Percentiles rank a stretch among this genome's conserved stretches.
Conservation (phyloP, 2,329 filamentous ascomycete genomes). For the Ascochyta viciae-villosae region DNA sequence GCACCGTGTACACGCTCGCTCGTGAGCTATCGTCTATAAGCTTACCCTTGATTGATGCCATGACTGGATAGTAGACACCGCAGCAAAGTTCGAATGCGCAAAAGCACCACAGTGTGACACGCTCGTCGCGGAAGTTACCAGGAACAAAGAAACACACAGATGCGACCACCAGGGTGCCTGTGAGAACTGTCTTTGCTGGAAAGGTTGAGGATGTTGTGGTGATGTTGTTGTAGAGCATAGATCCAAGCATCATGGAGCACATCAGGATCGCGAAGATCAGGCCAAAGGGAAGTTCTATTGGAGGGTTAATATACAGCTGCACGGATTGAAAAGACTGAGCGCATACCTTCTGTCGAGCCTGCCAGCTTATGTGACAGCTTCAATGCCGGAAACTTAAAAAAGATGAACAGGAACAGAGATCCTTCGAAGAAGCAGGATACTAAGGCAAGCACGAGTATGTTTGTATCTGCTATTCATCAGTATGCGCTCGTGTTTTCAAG, state of each 20-base stretch:
- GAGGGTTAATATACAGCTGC: constrained; percentile 8
- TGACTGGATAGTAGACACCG: constrained; percentile 65
- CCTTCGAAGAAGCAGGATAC: constrained; percentile 67
- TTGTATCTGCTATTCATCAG: constrained; percentile 47
- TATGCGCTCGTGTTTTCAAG: not conserved
- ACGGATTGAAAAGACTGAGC: not conserved
- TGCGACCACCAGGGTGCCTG: constrained; percentile 34
- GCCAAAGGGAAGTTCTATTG: constrained; percentile 52
- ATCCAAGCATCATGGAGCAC: constrained; percentile 66
- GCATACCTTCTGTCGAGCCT: constrained; percentile 37
- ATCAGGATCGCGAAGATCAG: constrained; percentile 66
- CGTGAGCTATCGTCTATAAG: constrained; percentile 63
- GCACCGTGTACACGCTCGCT: constrained; percentile 63
- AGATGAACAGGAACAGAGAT: constrained; percentile 68
- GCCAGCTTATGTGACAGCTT: constrained; percentile 43
- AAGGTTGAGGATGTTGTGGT: constrained; percentile 29
- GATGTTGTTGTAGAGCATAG: constrained; percentile 58
- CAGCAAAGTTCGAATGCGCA: constrained; percentile 65
- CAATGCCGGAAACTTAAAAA: constrained; percentile 67
- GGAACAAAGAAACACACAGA: constrained; percentile 42
- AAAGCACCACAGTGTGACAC: constrained; percentile 64
- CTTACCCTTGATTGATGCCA: constrained; percentile 62
- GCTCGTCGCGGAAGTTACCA: constrained; percentile 51
- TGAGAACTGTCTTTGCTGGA: constrained; percentile 39
- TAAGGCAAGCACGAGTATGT: constrained; percentile 60